Conservation (phyloP, 148 eudicot species). For the Polygonum maritimum region DNA sequence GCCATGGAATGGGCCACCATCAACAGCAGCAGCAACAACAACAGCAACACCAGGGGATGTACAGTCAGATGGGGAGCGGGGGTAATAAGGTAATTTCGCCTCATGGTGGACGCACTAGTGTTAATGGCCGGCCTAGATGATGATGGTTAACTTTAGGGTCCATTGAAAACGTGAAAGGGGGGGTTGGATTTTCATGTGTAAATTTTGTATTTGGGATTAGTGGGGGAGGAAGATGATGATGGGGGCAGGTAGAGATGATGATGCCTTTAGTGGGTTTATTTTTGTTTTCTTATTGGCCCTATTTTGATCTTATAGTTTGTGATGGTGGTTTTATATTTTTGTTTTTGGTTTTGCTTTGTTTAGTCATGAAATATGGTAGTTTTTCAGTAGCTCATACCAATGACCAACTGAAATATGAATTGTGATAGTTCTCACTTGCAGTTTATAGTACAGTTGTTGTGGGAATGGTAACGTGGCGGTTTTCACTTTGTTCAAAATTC, state of each 20-base stretch:
- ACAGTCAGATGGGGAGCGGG: slow-evolving; percentile 24
- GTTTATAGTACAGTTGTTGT: too few relatives aligned
- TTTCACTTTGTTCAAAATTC: too few relatives aligned
- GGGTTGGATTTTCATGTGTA: not conserved
- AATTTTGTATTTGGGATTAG: slow-evolving; percentile 2
- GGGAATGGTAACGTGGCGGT: too few relatives aligned
- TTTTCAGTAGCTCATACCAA: too few relatives aligned
- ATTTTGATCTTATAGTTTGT: not conserved
- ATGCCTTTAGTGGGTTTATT: not conserved
- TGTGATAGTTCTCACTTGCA: too few relatives aligned
- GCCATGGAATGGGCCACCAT: slow-evolving; percentile 25
- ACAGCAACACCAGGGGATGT: slow-evolving; percentile 12
- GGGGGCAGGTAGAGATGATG: slow-evolving; percentile 2
- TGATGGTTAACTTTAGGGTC: not conserved
- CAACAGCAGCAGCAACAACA: not conserved
- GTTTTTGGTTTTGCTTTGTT: not conserved
- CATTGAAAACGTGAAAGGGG: not conserved
- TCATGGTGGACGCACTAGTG: slow-evolving; percentile 17
- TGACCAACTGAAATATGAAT: too few relatives aligned
- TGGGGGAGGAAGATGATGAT: not conserved
- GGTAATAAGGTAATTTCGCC: slow-evolving; percentile 9
- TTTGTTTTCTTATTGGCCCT: not conserved
- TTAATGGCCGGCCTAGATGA: slow-evolving; percentile 21
- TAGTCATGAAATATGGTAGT: too few relatives aligned
- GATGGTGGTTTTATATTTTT: not conserved